These are phyloP conservation scores for Fragaria nilgerrensis DNA, from an alignment of 306 rosid species.

Conservation along the genomic window DNA sequence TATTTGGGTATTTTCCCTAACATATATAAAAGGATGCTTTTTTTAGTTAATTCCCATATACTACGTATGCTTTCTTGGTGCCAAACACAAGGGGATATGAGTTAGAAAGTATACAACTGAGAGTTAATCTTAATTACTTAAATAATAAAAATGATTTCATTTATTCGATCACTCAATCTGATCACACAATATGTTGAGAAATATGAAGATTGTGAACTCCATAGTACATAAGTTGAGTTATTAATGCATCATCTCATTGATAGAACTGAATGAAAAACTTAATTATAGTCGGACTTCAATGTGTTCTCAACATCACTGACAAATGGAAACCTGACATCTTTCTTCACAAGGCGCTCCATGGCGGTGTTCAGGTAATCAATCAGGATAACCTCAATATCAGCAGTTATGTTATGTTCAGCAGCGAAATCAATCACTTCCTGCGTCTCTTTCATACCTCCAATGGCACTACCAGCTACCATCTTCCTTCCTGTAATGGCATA, in stretches of 20 bases:
- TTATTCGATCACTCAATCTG: too few relatives aligned
- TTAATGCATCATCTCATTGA: too few relatives aligned
- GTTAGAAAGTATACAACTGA: slow-evolving; percentile 4
- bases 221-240: too few relatives aligned
- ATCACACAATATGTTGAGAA: too few relatives aligned
- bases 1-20: too few relatives aligned
- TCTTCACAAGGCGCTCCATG: slow-evolving; percentile 43
- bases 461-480: slow-evolving; percentile 30
- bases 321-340: slow-evolving; percentile 54
- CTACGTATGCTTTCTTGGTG: background rate
- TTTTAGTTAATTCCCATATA: background rate
- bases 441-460: slow-evolving; percentile 26
- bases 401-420: slow-evolving; percentile 45
- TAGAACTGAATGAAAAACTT: too few relatives aligned
- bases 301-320: slow-evolving; percentile 40
- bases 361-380: slow-evolving; percentile 50
- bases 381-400: slow-evolving; percentile 45
- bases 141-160: too few relatives aligned
- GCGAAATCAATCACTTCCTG: slow-evolving; percentile 59
- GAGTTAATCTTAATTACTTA: too few relatives aligned
- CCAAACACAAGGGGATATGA: slow-evolving; percentile 22
- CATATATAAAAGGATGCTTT: background rate
- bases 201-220: too few relatives aligned
- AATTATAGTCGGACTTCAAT: slow-evolving; percentile 1
- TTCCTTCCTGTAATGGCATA: slow-evolving; percentile 7